Percentiles rank a stretch among this genome's conserved stretches.
Conservation (phyloP, 768 basidiomycete species). For the Naganishia vaughanmartiniae region DNA sequence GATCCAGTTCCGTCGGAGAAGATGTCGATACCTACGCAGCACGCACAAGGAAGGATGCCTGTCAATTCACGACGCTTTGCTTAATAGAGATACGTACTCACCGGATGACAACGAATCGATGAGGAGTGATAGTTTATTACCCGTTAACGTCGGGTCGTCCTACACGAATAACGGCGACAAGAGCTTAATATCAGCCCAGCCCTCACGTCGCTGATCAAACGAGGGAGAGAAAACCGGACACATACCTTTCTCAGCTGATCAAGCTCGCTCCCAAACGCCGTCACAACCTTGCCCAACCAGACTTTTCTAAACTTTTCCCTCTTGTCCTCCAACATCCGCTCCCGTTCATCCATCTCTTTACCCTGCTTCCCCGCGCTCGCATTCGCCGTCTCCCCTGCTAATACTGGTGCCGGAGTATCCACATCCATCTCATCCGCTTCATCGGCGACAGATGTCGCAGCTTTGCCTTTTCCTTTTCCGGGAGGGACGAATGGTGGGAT, state of each 20-base stretch:
- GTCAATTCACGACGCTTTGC: too few species aligned
- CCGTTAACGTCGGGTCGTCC: conserved; percentile 32
- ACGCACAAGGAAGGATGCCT: neutral
- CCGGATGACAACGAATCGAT: conserved; percentile 35
- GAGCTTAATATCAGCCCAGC: neutral
- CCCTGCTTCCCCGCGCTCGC: conserved; percentile 32
- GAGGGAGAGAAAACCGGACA: neutral
- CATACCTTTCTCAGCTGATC: conserved; percentile 33
- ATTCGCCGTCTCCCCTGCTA: conserved; percentile 22
- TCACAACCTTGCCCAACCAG: conserved; percentile 37
- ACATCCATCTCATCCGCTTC: conserved; percentile 14
- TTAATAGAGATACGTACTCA: neutral
- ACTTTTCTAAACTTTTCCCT: conserved; percentile 37
- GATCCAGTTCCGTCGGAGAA: conserved; percentile 24
- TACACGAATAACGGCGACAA: neutral
- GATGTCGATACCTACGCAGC: conserved; percentile 22
- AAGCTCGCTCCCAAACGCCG: conserved; percentile 33
- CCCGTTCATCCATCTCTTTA: conserved; percentile 23
- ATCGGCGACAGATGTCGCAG: neutral
- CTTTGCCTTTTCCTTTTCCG: conserved; percentile 15
- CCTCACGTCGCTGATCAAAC: too few species aligned
- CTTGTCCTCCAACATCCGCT: conserved; percentile 21
- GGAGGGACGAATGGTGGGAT: conserved; percentile 24
- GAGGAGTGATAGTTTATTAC: conserved; percentile 24
- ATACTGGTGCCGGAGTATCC: conserved; percentile 21